Conservation (phyloP, 1,139 yeast species). For the Candida sp. region DNA sequence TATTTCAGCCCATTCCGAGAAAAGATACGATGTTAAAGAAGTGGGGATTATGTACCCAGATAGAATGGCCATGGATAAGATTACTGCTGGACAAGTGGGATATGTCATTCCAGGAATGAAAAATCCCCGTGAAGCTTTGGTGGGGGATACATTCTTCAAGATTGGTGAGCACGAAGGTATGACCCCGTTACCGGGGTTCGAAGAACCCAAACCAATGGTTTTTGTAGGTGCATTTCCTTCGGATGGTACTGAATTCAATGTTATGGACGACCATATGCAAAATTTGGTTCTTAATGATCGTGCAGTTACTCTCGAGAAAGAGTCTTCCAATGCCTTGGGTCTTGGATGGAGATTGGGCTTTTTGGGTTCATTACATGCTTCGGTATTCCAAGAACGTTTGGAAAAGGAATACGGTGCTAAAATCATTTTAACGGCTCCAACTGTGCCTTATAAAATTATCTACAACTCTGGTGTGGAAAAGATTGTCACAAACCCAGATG, state of each 20-base stretch:
- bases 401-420: conserved; percentile 95
- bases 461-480: conserved; percentile 62
- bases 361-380: conserved; percentile 90
- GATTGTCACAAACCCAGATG: conserved; percentile 84
- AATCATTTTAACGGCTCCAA: conserved; percentile 90
- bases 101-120: conserved; percentile 94
- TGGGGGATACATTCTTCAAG: conserved; percentile 87
- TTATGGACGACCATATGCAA: conserved; percentile 85
- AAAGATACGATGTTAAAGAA: conserved; percentile 82
- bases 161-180: conserved; percentile 58
- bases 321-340: conserved; percentile 92
- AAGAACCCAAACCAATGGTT: conserved; percentile 97
- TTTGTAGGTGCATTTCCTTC: conserved; percentile 98
- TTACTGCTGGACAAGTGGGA: conserved; percentile 92
- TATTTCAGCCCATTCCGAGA: conserved; percentile 72
- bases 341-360: conserved; percentile 98
- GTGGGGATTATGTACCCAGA: conserved; percentile 97
- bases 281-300: conserved; percentile 89
- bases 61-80: conserved; percentile 54
- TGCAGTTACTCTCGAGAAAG: conserved; percentile 84
- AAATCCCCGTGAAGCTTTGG: conserved; percentile 77
- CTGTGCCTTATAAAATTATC: conserved; percentile 84
- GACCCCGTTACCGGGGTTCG: conserved; percentile 89
- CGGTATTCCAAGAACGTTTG: conserved; percentile 87
- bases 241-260: conserved; percentile 87